Conservation (phyloP, 2,329 filamentous ascomycete species). For the Botrytis tulipae region DNA sequence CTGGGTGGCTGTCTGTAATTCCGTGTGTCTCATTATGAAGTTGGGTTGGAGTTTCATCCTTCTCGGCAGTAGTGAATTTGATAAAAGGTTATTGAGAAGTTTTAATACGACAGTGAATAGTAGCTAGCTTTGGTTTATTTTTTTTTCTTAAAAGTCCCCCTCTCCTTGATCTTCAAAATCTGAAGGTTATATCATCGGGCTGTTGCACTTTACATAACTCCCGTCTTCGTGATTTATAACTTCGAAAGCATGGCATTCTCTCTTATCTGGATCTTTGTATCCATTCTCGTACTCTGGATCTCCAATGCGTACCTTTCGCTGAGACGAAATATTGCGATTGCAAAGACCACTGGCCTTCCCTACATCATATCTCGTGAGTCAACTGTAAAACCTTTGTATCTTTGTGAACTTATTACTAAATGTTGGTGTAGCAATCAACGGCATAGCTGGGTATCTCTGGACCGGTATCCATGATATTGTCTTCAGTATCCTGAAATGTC, state of each 20-base stretch:
- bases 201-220: not conserved
- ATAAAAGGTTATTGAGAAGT: not conserved
- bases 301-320: not conserved
- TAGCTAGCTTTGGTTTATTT: not conserved
- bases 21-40: not conserved
- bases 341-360: not conserved
- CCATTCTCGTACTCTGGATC: not conserved
- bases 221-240: not conserved
- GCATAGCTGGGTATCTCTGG: not conserved
- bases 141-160: not conserved
- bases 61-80: not conserved
- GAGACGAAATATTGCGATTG: not conserved
- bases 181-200: not conserved
- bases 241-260: not conserved
- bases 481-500: not conserved
- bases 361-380: not conserved
- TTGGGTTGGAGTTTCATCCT: not conserved
- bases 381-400: too few relatives aligned
- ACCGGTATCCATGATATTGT: not conserved
- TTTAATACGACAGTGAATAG: not conserved
- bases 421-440: not conserved
- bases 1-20: not conserved
- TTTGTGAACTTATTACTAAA: not conserved
- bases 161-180: not conserved
- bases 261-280: not conserved